Evolutionary conservation across 345 rosid species (phyloP).

Genomic region (Aquilaria yunnanensis): DNA sequence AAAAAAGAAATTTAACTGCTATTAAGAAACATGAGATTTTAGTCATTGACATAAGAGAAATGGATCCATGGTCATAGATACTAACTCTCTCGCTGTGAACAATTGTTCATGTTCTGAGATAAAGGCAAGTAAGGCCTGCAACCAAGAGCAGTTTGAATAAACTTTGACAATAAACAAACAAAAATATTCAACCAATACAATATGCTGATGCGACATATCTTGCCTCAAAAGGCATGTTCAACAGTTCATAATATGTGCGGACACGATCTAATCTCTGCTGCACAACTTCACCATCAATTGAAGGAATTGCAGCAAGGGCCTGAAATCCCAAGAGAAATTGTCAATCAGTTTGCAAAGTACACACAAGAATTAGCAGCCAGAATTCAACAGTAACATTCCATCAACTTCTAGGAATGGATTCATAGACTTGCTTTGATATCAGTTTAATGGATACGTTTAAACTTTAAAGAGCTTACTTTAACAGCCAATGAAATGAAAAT

Average conservation of each 20-base stretch:
- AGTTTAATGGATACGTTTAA: no score
- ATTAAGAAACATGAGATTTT: background rate
- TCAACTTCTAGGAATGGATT: slow-evolving; percentile 1
- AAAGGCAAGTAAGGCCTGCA: slow-evolving; percentile 88
- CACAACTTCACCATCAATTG: slow-evolving; percentile 66
- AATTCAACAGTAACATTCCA: background rate
- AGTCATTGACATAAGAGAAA: slow-evolving; percentile 1
- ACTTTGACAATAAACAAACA: background rate
- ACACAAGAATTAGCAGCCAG: background rate
- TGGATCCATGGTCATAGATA: slow-evolving; percentile 7
- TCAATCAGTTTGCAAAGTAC: background rate
- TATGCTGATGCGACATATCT: slow-evolving; percentile 17
- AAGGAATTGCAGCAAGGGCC: slow-evolving; percentile 94
- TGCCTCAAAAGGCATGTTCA: slow-evolving; percentile 98
- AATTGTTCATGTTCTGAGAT: slow-evolving; percentile 61
- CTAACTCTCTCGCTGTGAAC: slow-evolving; percentile 75
- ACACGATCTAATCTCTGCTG: slow-evolving; percentile 80
- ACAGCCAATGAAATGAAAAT: no score
- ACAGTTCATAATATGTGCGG: slow-evolving; percentile 79
- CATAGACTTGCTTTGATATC: no score
- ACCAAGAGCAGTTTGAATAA: slow-evolving; percentile 7
- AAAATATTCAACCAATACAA: background rate
- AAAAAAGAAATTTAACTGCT: background rate
- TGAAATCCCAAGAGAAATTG: slow-evolving; percentile 23
- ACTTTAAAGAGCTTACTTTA: no score